Evolutionary conservation across 306 rosid species (phyloP).

Genomic region (Acacia melanoxylon): DNA sequence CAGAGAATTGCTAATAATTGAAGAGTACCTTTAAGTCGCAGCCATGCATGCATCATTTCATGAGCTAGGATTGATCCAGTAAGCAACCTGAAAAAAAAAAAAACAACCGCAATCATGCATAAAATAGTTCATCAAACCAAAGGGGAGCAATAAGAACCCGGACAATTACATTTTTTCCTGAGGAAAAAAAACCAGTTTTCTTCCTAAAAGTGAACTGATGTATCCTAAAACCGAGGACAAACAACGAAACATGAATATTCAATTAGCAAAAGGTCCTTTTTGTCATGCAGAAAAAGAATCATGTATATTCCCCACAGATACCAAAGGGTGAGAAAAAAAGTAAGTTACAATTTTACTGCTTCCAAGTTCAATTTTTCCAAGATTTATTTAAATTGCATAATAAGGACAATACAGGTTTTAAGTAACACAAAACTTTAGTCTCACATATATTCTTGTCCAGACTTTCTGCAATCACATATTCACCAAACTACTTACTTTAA

Average conservation of each 20-base stretch:
- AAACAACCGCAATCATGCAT: not conserved
- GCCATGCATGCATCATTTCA: slow-evolving; percentile 99
- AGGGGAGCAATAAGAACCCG: not conserved
- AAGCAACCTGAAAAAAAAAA: slow-evolving; percentile 60
- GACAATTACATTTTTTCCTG: not conserved
- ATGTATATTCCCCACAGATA: not conserved
- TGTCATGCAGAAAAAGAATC: not conserved
- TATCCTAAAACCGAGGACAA: not conserved
- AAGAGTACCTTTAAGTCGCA: slow-evolving; percentile 77
- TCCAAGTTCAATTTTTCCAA: not conserved
- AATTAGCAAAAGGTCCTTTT: not conserved
- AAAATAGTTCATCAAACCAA: not conserved
- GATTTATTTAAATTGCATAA: not conserved
- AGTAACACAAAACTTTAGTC: not conserved
- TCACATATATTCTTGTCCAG: not conserved
- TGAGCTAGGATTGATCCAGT: slow-evolving; percentile 97
- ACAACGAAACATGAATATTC: not conserved
- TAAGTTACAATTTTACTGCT: not conserved
- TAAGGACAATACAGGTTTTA: not conserved
- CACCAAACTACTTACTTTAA: not conserved
- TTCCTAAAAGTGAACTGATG: not conserved
- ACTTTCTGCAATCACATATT: not conserved
- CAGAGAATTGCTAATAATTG: not conserved
- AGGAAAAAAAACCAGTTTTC: not conserved
- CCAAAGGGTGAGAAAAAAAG: not conserved